Base-by-base conservation (phyloP, 2,329 filamentous ascomycete genomes). In the Penicillium sp. region DNA sequence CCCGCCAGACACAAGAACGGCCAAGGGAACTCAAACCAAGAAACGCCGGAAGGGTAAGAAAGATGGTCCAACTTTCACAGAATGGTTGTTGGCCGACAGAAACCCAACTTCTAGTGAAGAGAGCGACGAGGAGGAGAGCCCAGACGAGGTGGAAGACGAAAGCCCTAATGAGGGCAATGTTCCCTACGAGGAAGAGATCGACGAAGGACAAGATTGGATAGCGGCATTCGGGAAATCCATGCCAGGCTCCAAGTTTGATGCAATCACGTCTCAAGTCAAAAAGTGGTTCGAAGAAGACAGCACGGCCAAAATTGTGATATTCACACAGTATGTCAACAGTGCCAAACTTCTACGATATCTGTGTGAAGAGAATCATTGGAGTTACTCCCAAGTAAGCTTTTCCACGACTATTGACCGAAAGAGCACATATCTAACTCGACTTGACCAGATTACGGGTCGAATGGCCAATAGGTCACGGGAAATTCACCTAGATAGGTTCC, bases 351-450 rank as follows among this genome's bases (percentile, higher is more conserved):
- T 87, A 2, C 66, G 58, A 0, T 75, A 72, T 2, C 72, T 86
- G 32, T 86, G 82, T 65, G 32, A 72, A 1, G 65, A 69, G 1
- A 79, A 85, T 59, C 60, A 64, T 0, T 86, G 82, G 83, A 61
- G 56, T 0, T 74, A 71, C 56, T 52, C 45, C 5, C 38, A 46
- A 13, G 66, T 64, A 48, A 55, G 52, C 49, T 46, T 11, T 5
- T n/a, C 10, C 1, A 22, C 31, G 4, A 3, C 13, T n/a, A 18
- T 16, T 10, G n/a, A 24, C 2, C 4, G 7, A n/a, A 5, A n/a
- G 2, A 32, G 14, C 9, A 3, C 13, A 29, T n/a, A 5, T 2
- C 45, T 45, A 24, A 50, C 14, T 14, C 29, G 10, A 10, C 24
- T 35, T 22, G 1, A 5, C n/a, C 10, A 38, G 68, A 81, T 82